Evolutionary conservation across 768 basidiomycete genomes (phyloP).

Genomic region (Leccinellum luteum): DNA sequence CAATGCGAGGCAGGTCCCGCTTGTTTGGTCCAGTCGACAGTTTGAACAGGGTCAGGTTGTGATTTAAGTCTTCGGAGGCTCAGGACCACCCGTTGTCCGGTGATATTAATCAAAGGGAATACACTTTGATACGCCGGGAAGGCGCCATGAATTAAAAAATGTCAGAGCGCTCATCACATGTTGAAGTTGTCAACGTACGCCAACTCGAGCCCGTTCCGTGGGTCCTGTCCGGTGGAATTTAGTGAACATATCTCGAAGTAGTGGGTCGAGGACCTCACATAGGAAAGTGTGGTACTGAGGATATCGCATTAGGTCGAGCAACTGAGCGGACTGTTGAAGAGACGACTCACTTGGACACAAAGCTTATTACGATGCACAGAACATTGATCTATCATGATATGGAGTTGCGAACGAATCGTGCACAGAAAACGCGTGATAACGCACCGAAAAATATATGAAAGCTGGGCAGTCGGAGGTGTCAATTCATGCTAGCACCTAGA

Average conservation of each 20-base stretch:
- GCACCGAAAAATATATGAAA: not conserved
- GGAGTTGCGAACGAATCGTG: not conserved
- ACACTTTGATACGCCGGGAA: not conserved
- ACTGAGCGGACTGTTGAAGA: not conserved
- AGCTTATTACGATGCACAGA: not conserved
- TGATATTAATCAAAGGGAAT: slow-evolving; percentile 10
- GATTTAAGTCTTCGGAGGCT: slow-evolving; percentile 7
- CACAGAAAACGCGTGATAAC: not conserved
- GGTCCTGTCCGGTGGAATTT: not conserved
- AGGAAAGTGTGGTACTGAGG: not conserved
- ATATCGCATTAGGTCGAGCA: not conserved
- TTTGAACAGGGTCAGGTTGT: not conserved
- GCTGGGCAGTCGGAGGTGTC: not conserved
- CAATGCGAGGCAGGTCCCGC: not conserved
- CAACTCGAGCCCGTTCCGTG: not conserved
- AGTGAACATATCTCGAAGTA: not conserved
- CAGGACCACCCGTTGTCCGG: slow-evolving; percentile 18
- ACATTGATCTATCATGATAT: not conserved
- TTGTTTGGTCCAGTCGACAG: too few species aligned
- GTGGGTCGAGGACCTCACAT: not conserved
- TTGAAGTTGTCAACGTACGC: slow-evolving; percentile 1
- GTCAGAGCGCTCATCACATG: not conserved
- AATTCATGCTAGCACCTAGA: not conserved
- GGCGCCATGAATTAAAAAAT: not conserved
- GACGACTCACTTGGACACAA: slow-evolving; percentile 7